A percentile compares a stretch with the other conserved stretches of the same genome.
These are phyloP conservation scores for Turnera subulata DNA, from an alignment of 345 rosid species.

Conservation along the genomic window DNA sequence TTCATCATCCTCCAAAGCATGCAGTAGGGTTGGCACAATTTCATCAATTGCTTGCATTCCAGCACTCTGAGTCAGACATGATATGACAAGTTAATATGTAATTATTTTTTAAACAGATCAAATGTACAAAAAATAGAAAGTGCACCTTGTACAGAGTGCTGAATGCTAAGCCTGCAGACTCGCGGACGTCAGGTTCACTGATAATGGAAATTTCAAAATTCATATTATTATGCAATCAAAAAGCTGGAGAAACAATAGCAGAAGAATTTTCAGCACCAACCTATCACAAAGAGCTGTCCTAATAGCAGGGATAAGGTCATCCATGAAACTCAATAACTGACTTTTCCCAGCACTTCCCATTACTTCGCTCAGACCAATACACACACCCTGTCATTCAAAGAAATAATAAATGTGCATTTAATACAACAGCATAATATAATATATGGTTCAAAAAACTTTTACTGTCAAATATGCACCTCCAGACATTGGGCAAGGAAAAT, in stretches of 20 bases:
- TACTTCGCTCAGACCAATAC: conserved; percentile 97
- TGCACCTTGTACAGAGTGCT: conserved; percentile 94
- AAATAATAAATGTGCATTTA: conserved; percentile 13
- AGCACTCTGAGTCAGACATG: conserved; percentile 60
- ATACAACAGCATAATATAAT: background rate
- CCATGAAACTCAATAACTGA: conserved; percentile 91
- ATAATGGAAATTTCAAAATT: conserved; percentile 11
- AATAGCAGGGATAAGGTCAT: conserved; percentile 88
- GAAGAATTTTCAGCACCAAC: conserved; percentile 28
- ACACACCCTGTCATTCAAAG: conserved; percentile 70
- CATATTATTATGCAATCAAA: background rate
- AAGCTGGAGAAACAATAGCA: too few species aligned
- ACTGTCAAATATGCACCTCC: too few species aligned
- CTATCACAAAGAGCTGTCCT: conserved; percentile 96
- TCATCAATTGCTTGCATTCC: conserved; percentile 99
- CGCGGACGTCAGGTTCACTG: conserved; percentile 87
- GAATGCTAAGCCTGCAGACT: conserved; percentile 95
- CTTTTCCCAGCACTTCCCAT: conserved; percentile 97
- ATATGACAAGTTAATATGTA: background rate
- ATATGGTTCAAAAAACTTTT: too few species aligned
- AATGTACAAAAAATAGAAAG: conserved; percentile 8
- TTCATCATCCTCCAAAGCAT: conserved; percentile 88
- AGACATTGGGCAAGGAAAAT: too few species aligned
- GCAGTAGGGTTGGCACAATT: conserved; percentile 90
- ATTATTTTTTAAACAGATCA: background rate